Conservation (phyloP, 257 asterid genomes). For the Ocimum tenuiflorum region DNA sequence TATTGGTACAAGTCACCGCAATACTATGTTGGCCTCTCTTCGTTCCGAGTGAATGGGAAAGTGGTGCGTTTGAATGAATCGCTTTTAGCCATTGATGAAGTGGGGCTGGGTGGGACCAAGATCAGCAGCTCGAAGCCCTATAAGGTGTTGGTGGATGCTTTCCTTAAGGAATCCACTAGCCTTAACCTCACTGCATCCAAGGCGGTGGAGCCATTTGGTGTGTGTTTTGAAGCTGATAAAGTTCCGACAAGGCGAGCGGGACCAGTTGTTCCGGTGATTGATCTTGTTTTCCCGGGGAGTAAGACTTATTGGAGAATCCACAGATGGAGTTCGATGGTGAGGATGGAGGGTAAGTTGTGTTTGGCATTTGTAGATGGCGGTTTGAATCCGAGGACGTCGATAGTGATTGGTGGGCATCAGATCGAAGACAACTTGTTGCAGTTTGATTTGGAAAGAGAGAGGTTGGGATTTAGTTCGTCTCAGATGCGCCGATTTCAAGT, state of each 20-base stretch:
- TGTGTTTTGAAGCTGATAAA: conserved; percentile 16
- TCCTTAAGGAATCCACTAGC: conserved; percentile 17
- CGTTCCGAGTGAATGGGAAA: conserved; percentile 18
- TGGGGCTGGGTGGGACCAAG: conserved; percentile 28
- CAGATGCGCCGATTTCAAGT: not conserved
- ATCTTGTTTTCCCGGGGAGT: conserved; percentile 14
- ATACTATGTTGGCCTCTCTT: conserved; percentile 29
- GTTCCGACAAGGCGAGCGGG: not conserved
- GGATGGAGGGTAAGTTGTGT: conserved; percentile 18
- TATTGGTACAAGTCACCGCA: conserved; percentile 26
- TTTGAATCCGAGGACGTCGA: conserved; percentile 8
- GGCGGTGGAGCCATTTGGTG: conserved; percentile 23
- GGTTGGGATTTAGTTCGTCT: conserved; percentile 34
- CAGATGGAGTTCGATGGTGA: conserved; percentile 34
- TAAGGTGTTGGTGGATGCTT: conserved; percentile 17
- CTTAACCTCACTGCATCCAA: conserved; percentile 11
- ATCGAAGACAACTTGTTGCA: conserved; percentile 31
- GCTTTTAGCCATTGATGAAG: conserved; percentile 15
- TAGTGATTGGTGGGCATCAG: conserved; percentile 36
- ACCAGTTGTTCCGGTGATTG: conserved; percentile 26
- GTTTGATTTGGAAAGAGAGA: conserved; percentile 27
- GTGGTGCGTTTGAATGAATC: conserved; percentile 19
- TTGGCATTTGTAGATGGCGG: conserved; percentile 34
- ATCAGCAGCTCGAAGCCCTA: conserved; percentile 26
- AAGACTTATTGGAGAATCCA: conserved; percentile 23